phyloP scores from a whole-genome alignment of 805 yeast species.

The Helenozyma rhizophorensis region DNA sequence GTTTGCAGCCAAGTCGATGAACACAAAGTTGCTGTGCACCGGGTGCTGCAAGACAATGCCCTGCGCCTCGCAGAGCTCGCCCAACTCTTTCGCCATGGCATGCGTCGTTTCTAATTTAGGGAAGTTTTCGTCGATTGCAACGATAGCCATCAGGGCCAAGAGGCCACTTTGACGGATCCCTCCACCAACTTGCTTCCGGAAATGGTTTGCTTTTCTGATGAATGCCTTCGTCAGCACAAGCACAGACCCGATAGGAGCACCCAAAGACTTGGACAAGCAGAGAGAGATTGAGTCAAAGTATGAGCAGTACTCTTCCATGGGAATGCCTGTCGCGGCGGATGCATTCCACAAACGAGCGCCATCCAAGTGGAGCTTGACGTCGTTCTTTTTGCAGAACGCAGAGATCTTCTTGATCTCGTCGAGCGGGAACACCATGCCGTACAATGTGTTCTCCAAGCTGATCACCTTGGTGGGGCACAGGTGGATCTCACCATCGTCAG shows the following conservation, averaged over 20 bases:
- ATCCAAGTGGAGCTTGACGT: conserved; percentile 37
- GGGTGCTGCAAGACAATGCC: conserved; percentile 33
- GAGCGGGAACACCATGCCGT: conserved; percentile 38
- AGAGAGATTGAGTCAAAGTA: conserved; percentile 40
- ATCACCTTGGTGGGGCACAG: conserved; percentile 42
- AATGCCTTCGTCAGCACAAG: conserved; percentile 30
- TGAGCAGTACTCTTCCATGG: conserved; percentile 36
- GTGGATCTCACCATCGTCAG: conserved; percentile 44
- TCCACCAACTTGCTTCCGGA: conserved; percentile 42
- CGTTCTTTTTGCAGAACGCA: conserved; percentile 27
- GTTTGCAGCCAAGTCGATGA: conserved; percentile 30
- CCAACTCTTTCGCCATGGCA: conserved; percentile 31
- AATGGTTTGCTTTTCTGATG: conserved; percentile 40
- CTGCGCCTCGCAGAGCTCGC: conserved; percentile 22
- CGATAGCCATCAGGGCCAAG: conserved; percentile 37
- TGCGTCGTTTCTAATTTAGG: conserved; percentile 29
- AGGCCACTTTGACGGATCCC: conserved; percentile 42
- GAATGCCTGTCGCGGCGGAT: conserved; percentile 34
- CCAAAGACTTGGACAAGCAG: conserved; percentile 39
- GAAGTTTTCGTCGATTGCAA: conserved; percentile 38
- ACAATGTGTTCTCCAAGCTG: conserved; percentile 40
- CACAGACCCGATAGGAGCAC: conserved; percentile 43
- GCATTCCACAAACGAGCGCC: conserved; percentile 46
- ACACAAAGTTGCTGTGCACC: conserved; percentile 39
- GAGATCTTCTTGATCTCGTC: conserved; percentile 37